phyloP scores from a whole-genome alignment of 140 eudicot genomes.

The Erigeron philadelphicus region DNA sequence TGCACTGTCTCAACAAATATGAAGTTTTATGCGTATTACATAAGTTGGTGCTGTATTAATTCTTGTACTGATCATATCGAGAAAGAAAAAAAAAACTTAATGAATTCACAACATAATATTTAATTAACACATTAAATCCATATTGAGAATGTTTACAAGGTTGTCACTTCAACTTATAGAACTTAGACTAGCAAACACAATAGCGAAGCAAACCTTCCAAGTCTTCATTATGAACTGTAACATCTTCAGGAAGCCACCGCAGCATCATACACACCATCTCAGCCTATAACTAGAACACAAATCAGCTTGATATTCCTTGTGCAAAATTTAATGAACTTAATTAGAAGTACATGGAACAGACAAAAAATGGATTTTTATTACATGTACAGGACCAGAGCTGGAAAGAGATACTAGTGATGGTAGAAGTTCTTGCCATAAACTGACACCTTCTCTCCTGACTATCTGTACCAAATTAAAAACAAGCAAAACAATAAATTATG shows the following conservation, averaged over 20 bases:
- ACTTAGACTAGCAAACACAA: background rate
- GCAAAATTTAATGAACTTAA: conserved; percentile 16
- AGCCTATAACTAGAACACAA: conserved; percentile 54
- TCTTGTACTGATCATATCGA: conserved; percentile 6
- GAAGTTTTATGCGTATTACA: conserved; percentile 1
- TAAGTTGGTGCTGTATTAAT: background rate
- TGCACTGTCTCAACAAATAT: conserved; percentile 4
- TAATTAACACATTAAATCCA: conserved; percentile 4
- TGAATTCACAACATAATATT: background rate
- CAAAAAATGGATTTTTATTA: conserved; percentile 29
- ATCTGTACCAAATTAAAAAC: conserved; percentile 45
- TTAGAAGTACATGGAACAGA: conserved; percentile 11
- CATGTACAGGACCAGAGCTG: conserved; percentile 77
- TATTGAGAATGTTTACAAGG: conserved; percentile 2
- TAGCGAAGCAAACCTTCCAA: conserved; percentile 61
- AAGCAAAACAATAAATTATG: conserved; percentile 9
- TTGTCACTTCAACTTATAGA: background rate
- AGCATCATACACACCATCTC: conserved; percentile 86
- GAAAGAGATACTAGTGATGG: conserved; percentile 70
- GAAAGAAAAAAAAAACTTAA: background rate
- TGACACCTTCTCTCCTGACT: conserved; percentile 83
- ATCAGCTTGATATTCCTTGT: conserved; percentile 30
- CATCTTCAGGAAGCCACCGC: conserved; percentile 98
- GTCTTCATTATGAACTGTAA: conserved; percentile 95
- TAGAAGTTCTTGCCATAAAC: conserved; percentile 77